A percentile compares a stretch with the other conserved stretches of the same genome.
phyloP scores from a whole-genome alignment of 768 basidiomycete genomes.

The Punctularia strigosozonata region DNA sequence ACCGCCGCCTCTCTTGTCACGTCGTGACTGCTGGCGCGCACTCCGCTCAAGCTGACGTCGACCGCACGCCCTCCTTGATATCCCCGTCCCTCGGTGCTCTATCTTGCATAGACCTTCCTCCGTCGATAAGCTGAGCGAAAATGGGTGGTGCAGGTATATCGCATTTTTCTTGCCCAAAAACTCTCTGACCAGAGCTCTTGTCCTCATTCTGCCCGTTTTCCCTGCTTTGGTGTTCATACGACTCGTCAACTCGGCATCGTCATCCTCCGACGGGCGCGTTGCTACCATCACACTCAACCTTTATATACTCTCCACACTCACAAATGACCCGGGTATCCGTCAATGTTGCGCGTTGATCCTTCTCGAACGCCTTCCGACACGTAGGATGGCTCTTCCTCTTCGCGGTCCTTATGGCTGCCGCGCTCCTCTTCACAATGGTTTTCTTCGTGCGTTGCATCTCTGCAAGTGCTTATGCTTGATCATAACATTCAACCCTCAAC shows the following conservation, averaged over 20 bases:
- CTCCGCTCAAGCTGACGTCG: background rate
- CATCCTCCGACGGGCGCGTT: background rate
- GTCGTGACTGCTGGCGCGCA: background rate
- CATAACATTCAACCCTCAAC: background rate
- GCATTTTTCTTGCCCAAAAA: background rate
- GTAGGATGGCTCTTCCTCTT: conserved; percentile 92
- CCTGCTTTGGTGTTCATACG: background rate
- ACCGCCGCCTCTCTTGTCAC: too few relatives aligned
- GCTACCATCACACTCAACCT: background rate
- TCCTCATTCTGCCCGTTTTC: background rate
- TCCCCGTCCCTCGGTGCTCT: background rate
- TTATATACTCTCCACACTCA: background rate
- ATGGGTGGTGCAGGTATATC: background rate
- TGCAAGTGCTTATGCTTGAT: background rate
- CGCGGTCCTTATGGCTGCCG: conserved; percentile 90
- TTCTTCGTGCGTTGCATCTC: conserved; percentile 79
- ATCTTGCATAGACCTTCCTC: background rate
- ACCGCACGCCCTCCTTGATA: background rate
- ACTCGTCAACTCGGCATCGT: background rate
- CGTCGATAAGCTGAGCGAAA: background rate
- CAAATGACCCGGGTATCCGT: background rate
- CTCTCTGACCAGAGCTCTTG: background rate
- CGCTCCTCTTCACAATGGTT: conserved; percentile 95
- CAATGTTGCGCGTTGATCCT: background rate
- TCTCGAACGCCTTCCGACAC: background rate